Conservation (phyloP, 2,329 filamentous ascomycete genomes). For the Trichoderma endophyticum region DNA sequence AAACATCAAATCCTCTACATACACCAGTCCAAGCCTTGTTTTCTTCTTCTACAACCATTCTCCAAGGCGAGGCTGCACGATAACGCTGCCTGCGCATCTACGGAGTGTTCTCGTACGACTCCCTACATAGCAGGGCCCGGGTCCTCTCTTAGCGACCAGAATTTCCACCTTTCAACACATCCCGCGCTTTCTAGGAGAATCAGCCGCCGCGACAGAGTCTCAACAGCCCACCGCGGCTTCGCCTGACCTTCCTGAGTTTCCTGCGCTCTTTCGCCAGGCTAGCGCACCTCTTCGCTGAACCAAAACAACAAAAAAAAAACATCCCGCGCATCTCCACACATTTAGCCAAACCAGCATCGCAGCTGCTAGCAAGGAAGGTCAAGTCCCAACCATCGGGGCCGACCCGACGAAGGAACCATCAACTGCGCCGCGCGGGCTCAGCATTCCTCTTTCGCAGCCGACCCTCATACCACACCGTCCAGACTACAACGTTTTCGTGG, state of each 20-base stretch:
- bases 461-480: background rate
- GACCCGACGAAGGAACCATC: background rate
- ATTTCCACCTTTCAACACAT: background rate
- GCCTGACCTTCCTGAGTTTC: background rate
- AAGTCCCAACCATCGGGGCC: background rate
- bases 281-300: background rate
- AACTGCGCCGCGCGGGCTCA: background rate
- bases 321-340: background rate
- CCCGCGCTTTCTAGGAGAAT: background rate
- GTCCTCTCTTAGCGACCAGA: background rate
- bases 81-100: background rate
- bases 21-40: conserved; percentile 5
- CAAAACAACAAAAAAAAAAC: background rate
- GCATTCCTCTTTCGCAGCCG: background rate
- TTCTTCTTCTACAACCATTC: background rate
- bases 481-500: background rate
- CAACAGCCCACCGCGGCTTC: background rate
- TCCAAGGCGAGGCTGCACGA: background rate
- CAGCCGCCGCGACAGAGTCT: background rate
- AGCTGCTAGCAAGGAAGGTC: background rate
- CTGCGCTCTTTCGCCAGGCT: background rate
- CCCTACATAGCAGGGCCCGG: background rate
- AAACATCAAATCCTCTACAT: conserved; percentile 16
- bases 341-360: background rate
- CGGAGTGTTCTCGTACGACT: background rate